Base-by-base conservation (phyloP, 1,284 basidiomycete genomes). In the Prillingera fragicola region DNA sequence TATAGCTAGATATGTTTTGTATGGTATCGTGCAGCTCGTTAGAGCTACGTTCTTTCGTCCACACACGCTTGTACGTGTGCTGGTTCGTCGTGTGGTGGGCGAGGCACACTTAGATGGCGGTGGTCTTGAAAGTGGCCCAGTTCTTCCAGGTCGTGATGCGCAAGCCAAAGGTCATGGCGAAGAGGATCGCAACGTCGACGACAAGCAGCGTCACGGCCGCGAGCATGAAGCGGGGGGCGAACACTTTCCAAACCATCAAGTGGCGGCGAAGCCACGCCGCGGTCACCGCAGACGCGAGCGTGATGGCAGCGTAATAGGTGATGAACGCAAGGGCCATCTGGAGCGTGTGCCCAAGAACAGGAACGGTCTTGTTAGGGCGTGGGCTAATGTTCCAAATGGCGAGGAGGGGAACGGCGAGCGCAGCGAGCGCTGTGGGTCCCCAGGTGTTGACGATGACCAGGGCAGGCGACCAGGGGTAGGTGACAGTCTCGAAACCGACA, bases 221-320 rank as follows among this genome's bases (percentile, higher is more conserved):
- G 13, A 80, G 67, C 83, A 96, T 92, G 65, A 92, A 94, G 48
- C 92, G 75, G 39, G 95, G 95, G 23, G 91, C 91, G 65, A 97
- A 98, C 5, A 96, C 84, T 72, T 97, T 97, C 90, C 94, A 99
- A 27, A 97, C 90, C 92, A 98, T 97, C 55, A 98, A 70, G 69
- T 99, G 95, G 31, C 94, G 69, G 45, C 90, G 71, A 43, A 97
- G 74, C 62, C 81, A 79, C 3, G 85, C 84, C 0, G 89, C 83
- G 48, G 82, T 84, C 5, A 81, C 67, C 4, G 87, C 82, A 8
- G 81, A 80, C 3, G 84, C 81, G 6, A 94, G 64, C 0, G 87
- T 70, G 23, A 95, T 64, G 3, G 75, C 60, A 4, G 78, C 69
- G 62, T 85, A 84, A 65, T 92, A 92, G 3, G 82, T 70, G 72